Conservation (phyloP, 208 protist species). For the Tritrichomonas musculus region DNA sequence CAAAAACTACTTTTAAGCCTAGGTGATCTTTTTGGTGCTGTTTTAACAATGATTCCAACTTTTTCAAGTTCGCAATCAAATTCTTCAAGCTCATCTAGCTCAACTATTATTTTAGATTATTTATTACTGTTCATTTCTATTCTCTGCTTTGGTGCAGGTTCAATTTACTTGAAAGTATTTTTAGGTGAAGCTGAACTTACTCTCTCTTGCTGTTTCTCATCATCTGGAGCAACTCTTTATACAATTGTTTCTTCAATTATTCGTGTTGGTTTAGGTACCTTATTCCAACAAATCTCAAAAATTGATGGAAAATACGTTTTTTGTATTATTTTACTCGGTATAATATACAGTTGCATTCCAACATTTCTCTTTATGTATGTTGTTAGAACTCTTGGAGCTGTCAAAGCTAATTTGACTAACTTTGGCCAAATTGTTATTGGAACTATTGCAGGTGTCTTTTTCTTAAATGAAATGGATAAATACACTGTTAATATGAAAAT, state of each 20-base stretch:
- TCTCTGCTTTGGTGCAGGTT: background rate
- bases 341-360: conserved; percentile 13
- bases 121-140: background rate
- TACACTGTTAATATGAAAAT: background rate
- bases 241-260: background rate
- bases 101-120: background rate
- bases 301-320: background rate
- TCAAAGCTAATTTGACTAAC: background rate
- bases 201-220: background rate
- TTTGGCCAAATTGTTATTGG: conserved; percentile 23
- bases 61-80: background rate
- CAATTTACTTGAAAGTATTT: background rate
- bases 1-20: background rate
- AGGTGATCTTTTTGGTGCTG: background rate
- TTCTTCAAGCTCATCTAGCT: background rate
- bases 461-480: background rate
- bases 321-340: background rate
- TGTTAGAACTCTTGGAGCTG: background rate
- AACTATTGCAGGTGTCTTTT: background rate
- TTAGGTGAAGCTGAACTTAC: background rate
- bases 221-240: background rate
- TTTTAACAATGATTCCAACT: background rate
- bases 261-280: background rate
- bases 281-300: background rate
- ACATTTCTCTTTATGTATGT: conserved; percentile 2